Evolutionary conservation across 2,329 filamentous ascomycete species (phyloP).

Genomic region (Myriosclerotinia scirpicola): DNA sequence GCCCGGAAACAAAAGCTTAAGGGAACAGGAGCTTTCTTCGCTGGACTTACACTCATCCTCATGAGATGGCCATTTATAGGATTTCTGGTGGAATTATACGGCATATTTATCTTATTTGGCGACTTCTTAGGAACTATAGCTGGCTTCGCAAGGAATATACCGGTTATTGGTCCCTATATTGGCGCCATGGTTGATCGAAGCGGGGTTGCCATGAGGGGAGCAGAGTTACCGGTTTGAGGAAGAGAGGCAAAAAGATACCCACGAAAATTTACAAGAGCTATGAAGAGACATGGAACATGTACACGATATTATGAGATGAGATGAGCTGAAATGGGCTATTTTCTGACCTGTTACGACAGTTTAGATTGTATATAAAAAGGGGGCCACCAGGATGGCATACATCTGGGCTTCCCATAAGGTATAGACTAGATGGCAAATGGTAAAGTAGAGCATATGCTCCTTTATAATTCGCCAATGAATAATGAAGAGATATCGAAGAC

Average conservation of each 20-base stretch:
- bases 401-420: neutral
- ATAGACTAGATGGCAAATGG: conserved; percentile 15
- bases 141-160: conserved; percentile 79
- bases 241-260: neutral
- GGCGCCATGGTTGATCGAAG: conserved; percentile 69
- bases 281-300: conserved; percentile 9
- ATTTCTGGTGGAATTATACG: conserved; percentile 88
- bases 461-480: conserved; percentile 19
- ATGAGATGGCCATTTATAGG: conserved; percentile 88
- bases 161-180: conserved; percentile 84
- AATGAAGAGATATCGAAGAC: conserved; percentile 16
- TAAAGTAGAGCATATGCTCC: conserved; percentile 29
- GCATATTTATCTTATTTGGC: conserved; percentile 89
- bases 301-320: neutral
- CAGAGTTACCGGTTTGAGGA: conserved; percentile 71
- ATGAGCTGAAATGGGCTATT: neutral
- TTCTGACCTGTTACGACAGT: neutral
- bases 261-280: conserved; percentile 2
- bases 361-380: conserved; percentile 15
- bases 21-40: conserved; percentile 84
- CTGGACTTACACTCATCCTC: conserved; percentile 81
- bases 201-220: conserved; percentile 69
- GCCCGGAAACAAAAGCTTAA: conserved; percentile 88
- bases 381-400: neutral
- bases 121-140: conserved; percentile 94